Evolutionary conservation across 1,284 basidiomycete species (phyloP).

Genomic region (Fomitopsis palustris): DNA sequence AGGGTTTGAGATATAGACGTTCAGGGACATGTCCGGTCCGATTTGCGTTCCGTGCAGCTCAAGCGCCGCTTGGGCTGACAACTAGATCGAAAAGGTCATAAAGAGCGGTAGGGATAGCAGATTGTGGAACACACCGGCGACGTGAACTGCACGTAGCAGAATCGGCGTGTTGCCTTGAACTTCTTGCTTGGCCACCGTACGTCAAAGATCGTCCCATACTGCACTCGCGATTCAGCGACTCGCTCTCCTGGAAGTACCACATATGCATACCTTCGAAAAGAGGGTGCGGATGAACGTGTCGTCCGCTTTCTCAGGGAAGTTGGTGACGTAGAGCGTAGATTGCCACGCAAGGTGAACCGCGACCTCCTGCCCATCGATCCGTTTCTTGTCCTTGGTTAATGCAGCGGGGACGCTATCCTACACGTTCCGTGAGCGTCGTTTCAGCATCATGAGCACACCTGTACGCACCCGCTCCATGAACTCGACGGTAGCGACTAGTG

Average conservation of each 20-base stretch:
- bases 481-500: constrained; percentile 76
- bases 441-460: background rate
- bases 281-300: constrained; percentile 74
- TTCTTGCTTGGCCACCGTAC: constrained; percentile 98
- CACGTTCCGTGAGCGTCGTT: background rate
- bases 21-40: constrained; percentile 62
- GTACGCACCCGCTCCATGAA: constrained; percentile 63
- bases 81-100: constrained; percentile 33
- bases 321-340: constrained; percentile 95
- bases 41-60: constrained; percentile 77
- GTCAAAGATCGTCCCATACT: constrained; percentile 91
- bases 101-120: background rate
- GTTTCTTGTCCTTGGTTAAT: constrained; percentile 91
- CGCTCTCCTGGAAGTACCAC: background rate
- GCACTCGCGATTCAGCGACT: constrained; percentile 1
- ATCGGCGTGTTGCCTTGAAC: constrained; percentile 85
- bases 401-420: constrained; percentile 83
- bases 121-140: constrained; percentile 60
- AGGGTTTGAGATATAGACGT: constrained; percentile 90
- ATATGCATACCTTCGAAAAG: constrained; percentile 65
- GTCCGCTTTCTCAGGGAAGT: constrained; percentile 88
- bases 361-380: constrained; percentile 69
- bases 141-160: constrained; percentile 93
- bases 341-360: constrained; percentile 89
- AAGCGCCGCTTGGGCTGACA: constrained; percentile 74